Base-by-base conservation (phyloP, 169 alveolate genomes). In the Cryptosporidium sp. region DNA sequence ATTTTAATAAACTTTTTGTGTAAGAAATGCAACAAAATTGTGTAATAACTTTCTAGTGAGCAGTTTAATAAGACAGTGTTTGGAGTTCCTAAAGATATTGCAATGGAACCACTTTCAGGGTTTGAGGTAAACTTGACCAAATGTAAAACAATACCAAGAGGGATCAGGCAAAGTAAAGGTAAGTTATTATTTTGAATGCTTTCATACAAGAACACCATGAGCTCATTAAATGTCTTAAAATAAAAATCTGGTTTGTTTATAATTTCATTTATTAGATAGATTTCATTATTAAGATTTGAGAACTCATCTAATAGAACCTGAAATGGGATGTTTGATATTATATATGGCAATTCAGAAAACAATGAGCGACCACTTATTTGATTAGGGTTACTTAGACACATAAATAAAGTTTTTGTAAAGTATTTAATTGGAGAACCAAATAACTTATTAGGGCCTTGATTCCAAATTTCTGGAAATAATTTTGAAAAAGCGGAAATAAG, bases 401-500 rank as follows among this genome's bases (percentile, higher is more conserved):
- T 26, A 0, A 31, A 58, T 58, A 75, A 21, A n/a, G 33, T 44
- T 60, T 75, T 75, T 33, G 48, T 26, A 21, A 75, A 75, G 58
- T 53, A 21, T 18, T 58, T 53, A 9, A 75, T 33, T 12, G 86
- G 86, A 21, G 85, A 42, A 12, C 31, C 18, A 48, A 48, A 71
- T 33, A 26, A 9, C 37, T 58, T 35, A 21, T 18, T 75, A 8
- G 58, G 33, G 2, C 35, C 39, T 21, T 23, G 18, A 4, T 56
- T 18, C 86, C 86, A 75, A 33, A 75, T 75, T 58, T 35, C 70
- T 10, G 86, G 86, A 58, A 75, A 75, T 31, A 61, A 8, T 60
- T 58, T 53, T 58, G 39, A 75, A 58, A 58, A 61, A n/a, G 65
- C 26, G 1, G 65, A 35, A 21, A 60, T 29, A 6, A 75, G 37